A percentile compares a stretch with the other conserved stretches of the same genome.
These are phyloP conservation scores for Cadophora gregata DNA, from an alignment of 2,329 filamentous ascomycete genomes.

Conservation along the genomic window DNA sequence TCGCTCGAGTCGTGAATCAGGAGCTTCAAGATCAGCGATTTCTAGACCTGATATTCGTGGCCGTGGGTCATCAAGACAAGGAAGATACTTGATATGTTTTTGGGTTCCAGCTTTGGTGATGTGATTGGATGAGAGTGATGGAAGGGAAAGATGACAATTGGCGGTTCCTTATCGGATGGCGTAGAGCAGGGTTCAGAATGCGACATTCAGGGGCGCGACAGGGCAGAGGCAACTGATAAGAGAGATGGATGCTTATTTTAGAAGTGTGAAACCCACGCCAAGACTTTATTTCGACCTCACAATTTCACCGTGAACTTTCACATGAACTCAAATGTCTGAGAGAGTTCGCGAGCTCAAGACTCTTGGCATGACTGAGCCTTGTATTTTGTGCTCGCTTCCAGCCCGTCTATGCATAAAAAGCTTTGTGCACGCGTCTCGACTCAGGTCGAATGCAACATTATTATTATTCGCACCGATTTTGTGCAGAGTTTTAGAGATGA, in stretches of 20 bases:
- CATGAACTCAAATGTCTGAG: background rate
- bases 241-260: slow-evolving; percentile 16
- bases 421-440: background rate
- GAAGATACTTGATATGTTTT: slow-evolving; percentile 7
- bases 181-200: slow-evolving; percentile 8
- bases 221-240: slow-evolving; percentile 11
- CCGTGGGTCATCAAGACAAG: background rate
- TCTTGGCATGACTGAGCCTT: slow-evolving; percentile 1
- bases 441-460: slow-evolving; percentile 7
- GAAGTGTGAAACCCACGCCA: background rate
- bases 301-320: background rate
- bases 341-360: background rate
- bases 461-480: slow-evolving; percentile 12
- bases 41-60: slow-evolving; percentile 15
- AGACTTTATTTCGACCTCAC: slow-evolving; percentile 13
- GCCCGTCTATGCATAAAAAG: background rate
- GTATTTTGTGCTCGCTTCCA: background rate
- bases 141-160: background rate
- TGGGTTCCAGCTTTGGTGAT: background rate
- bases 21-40: background rate
- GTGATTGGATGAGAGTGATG: slow-evolving; percentile 6
- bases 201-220: slow-evolving; percentile 13
- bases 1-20: background rate
- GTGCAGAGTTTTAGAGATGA: slow-evolving; percentile 18
- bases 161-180: background rate